Base-by-base conservation (phyloP, 2,329 filamentous ascomycete species). In the Colletotrichum acutatum region DNA sequence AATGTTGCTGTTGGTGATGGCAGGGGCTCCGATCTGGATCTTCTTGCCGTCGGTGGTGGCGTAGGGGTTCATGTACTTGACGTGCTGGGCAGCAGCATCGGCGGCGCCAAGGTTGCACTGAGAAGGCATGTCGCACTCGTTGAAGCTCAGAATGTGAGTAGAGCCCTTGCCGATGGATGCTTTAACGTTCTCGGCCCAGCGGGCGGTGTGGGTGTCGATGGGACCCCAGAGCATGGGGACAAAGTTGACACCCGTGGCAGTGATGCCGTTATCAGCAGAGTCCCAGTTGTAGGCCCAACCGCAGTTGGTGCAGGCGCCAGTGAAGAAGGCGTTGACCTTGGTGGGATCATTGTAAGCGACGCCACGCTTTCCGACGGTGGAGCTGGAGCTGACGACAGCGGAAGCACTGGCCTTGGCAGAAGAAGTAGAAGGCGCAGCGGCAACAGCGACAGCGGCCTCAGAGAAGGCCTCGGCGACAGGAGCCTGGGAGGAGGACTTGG, bases 231-330 rank as follows among this genome's bases (percentile, higher is more conserved):
- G 88, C 83, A 90, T 93, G 75, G 93, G 93, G 66, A 93, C 86
- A 83, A 86, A 95, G 78, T 87, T 84, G 77, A 91, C 78, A 62
- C 78, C 79, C 24, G 81, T 79, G 19, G 77, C 72, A 66, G 86
- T 79, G 11, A 87, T 83, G 52, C 84, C 83, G 72, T 83, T 81
- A 60, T 84, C 77, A 12, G 75, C 75, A 59, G 86, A 86, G 57
- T 83, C 90, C 92, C 92, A 94, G 88, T 93, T 93, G 87, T 93
- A 93, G 60, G 83, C 87, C 90, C 92, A 94, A 53, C 83, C 82
- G 78, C 89, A 86, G 72, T 87, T 79, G 76, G 81, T 73, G 11
- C 32, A 34, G 74, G 82, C 81, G 62, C 80, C 79, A 59, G 76
- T 77, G 59, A 83, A 78, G 80, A 94, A 91, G 75, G 82, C 77